Evolutionary conservation across 2,329 filamentous ascomycete species (phyloP), one percentile per base, ranked within the genome.

Genomic region (Cladorrhinum sp.): DNA sequence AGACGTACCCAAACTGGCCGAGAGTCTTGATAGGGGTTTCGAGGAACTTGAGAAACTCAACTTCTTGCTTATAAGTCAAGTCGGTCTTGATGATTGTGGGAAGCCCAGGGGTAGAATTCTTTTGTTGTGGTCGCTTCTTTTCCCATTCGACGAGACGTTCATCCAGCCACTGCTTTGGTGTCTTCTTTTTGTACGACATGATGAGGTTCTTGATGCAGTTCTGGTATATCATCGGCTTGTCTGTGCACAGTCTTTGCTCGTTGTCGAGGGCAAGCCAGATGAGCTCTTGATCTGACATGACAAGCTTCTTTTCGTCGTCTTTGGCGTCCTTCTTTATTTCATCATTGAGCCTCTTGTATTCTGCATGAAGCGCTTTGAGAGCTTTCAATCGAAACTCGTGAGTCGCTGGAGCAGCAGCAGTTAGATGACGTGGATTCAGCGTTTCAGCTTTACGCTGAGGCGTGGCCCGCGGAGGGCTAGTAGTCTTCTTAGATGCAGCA

Each of bases 191-290:
- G 71, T 92, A 86, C 49, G 81, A 81, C 68, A 89, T 82, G 61
- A 98, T 88, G 33, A 86, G 86, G 66, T 92, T 90, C 71, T 93
- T 96, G 73, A 98, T 86, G 24, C 92, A 79, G 68, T 96, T 96
- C 7, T 83, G 79, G 70, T 99, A 99, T 26, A 98, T 85, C 0
- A 82, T 75, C 1, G 82, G 76, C 62, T 88, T 88, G 16, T 87
- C 85, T 12, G 79, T 80, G 1, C 92, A 92, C 7, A 86, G 78
- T 36, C 84, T 84, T 71, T 96, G 87, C 75, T 99, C 96, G 62
- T 93, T 86, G 66, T 94, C 89, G 1, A 94, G 77, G 0, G 86
- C 85, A 63, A 85, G 79, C 66, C 82, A 84, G 63, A 92, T 88
- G 21, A 93, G 78, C 51, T 87, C 83, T 69, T 91, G 86, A 1